Conservation (phyloP, 2,329 filamentous ascomycete species). For the Cryphonectria nitschkei region DNA sequence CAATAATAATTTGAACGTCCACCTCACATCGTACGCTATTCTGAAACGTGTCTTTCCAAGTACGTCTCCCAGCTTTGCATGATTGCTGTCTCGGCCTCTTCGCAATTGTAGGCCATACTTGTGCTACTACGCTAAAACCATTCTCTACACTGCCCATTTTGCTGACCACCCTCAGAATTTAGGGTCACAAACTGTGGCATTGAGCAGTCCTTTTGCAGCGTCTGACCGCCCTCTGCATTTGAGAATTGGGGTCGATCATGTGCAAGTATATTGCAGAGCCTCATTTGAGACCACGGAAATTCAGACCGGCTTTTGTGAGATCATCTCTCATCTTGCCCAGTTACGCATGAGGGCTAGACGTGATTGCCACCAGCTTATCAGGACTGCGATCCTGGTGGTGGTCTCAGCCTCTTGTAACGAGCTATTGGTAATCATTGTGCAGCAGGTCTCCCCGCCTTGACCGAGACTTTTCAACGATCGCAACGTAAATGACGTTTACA, state of each 20-base stretch:
- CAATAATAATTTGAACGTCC: no score
- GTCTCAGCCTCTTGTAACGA: neutral
- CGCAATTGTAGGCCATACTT: neutral
- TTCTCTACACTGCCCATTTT: neutral
- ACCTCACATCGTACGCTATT: neutral
- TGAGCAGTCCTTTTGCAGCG: neutral
- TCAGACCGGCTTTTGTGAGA: no score
- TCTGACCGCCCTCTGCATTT: neutral
- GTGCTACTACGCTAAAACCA: neutral
- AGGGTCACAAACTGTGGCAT: neutral
- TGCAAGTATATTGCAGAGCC: neutral
- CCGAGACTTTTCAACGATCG: neutral
- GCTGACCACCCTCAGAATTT: neutral
- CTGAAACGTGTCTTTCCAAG: no score
- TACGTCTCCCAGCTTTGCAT: neutral
- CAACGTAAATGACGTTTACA: neutral
- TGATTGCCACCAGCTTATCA: neutral
- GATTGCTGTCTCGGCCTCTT: neutral
- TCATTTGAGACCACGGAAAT: neutral
- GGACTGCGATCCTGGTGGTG: neutral
- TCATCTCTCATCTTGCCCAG: neutral
- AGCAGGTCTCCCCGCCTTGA: neutral
- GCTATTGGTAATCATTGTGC: neutral
- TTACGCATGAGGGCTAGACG: no score
- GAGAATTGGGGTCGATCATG: neutral